A percentile compares a stretch with the other conserved stretches of the same genome.
These are phyloP conservation scores for Pyronema domesticum DNA, from an alignment of 495 filamentous ascomycete species.

Conservation along the genomic window DNA sequence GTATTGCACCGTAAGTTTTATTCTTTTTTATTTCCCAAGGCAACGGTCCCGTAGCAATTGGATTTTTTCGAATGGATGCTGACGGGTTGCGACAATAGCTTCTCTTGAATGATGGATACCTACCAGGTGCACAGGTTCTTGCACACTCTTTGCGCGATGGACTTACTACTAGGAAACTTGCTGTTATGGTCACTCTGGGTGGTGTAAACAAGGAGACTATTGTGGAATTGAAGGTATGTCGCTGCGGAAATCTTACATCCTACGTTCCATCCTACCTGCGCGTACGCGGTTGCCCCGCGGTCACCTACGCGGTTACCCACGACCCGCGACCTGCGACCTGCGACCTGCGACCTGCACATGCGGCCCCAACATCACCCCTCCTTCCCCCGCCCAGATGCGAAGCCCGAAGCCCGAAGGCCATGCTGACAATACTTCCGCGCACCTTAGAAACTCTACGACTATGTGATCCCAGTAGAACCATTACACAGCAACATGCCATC, in stretches of 20 bases:
- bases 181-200: slow-evolving; percentile 64
- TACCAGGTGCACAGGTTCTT: slow-evolving; percentile 89
- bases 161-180: slow-evolving; percentile 70
- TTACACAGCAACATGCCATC: slow-evolving; percentile 58
- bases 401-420: too few relatives aligned
- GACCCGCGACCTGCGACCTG: too few relatives aligned
- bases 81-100: slow-evolving; percentile 29
- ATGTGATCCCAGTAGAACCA: slow-evolving; percentile 65
- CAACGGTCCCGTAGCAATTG: slow-evolving; percentile 2
- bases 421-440: background rate
- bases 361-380: too few relatives aligned
- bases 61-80: slow-evolving; percentile 8
- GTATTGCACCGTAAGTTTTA: slow-evolving; percentile 20
- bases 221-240: slow-evolving; percentile 53
- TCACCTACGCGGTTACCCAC: slow-evolving; percentile 5
- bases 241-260: background rate
- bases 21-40: slow-evolving; percentile 5
- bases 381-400: too few relatives aligned
- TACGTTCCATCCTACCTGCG: slow-evolving; percentile 1
- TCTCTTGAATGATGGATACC: slow-evolving; percentile 73
- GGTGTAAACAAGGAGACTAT: slow-evolving; percentile 53
- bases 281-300: too few relatives aligned
- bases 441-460: slow-evolving; percentile 61
- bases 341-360: too few relatives aligned
- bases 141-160: slow-evolving; percentile 89